Evolutionary conservation across 176 grass and related monocot genomes (phyloP).

Genomic region (Aechmea fasciata): DNA sequence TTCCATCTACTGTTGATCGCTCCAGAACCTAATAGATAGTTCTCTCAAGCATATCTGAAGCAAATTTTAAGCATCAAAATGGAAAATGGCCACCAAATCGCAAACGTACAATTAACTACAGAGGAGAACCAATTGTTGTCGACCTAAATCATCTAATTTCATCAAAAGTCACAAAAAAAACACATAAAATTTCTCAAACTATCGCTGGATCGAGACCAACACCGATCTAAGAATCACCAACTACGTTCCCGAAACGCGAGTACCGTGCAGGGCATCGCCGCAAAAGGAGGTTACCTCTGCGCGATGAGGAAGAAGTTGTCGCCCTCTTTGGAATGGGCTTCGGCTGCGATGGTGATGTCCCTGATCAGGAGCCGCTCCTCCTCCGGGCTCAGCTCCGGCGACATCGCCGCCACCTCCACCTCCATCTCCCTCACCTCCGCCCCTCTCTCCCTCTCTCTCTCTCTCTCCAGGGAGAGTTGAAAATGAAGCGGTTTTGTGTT

Average conservation of each 20-base stretch:
- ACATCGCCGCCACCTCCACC: constrained; percentile 9
- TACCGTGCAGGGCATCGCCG: neutral
- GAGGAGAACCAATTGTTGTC: neutral
- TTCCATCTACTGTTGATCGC: neutral
- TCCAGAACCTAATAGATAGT: neutral
- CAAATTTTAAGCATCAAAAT: neutral
- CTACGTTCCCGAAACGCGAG: neutral
- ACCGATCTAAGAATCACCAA: neutral
- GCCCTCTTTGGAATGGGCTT: constrained; percentile 78
- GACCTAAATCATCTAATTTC: neutral
- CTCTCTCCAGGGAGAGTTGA: too few relatives aligned
- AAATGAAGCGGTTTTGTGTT: too few relatives aligned
- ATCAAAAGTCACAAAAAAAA: neutral
- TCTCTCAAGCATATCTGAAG: neutral
- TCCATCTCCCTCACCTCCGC: constrained; percentile 9
- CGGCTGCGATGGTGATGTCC: constrained; percentile 70
- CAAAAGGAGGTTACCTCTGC: constrained; percentile 40
- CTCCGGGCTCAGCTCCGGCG: constrained; percentile 46
- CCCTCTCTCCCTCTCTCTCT: neutral
- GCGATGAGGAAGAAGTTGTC: constrained; percentile 93
- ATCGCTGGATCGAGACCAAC: neutral
- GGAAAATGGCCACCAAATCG: neutral
- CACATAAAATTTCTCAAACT: neutral
- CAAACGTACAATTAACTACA: neutral
- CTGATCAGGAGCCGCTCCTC: constrained; percentile 75